Conservation (phyloP, 208 protist species). For the Porcisia hertigi region DNA sequence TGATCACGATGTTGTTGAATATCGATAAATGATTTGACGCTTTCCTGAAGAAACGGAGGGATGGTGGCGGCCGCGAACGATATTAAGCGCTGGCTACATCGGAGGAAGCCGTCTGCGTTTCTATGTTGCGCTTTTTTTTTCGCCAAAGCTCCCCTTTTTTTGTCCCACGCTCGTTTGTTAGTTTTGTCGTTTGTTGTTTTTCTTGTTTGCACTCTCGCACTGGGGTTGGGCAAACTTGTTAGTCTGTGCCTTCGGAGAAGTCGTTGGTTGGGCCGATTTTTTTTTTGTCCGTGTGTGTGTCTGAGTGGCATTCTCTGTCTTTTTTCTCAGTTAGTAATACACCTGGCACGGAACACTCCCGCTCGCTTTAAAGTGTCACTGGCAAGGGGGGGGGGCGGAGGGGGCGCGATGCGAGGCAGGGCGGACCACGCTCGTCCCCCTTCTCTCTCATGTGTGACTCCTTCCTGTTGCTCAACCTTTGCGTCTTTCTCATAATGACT, state of each 20-base stretch:
- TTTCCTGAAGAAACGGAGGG: background rate
- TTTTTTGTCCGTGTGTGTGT: background rate
- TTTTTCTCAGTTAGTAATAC: background rate
- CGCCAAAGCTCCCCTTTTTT: background rate
- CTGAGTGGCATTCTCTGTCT: background rate
- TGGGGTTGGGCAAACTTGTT: background rate
- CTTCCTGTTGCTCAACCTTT: background rate
- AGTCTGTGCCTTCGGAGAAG: background rate
- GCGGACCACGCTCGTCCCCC: background rate
- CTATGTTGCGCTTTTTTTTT: background rate
- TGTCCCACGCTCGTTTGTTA: too few species aligned
- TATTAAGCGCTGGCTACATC: background rate
- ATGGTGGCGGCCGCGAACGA: background rate
- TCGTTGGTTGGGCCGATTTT: background rate
- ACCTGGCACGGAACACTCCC: background rate
- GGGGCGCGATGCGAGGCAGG: too few species aligned
- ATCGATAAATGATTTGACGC: conserved; percentile 9
- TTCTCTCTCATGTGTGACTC: background rate
- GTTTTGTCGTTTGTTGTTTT: background rate
- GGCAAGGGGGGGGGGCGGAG: background rate
- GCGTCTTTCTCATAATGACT: background rate
- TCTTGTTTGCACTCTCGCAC: background rate
- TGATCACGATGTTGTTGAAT: conserved; percentile 63
- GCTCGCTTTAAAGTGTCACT: background rate
- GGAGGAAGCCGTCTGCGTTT: background rate